Base-by-base conservation (phyloP, 768 basidiomycete species). In the Leccinum pellstonianum region DNA sequence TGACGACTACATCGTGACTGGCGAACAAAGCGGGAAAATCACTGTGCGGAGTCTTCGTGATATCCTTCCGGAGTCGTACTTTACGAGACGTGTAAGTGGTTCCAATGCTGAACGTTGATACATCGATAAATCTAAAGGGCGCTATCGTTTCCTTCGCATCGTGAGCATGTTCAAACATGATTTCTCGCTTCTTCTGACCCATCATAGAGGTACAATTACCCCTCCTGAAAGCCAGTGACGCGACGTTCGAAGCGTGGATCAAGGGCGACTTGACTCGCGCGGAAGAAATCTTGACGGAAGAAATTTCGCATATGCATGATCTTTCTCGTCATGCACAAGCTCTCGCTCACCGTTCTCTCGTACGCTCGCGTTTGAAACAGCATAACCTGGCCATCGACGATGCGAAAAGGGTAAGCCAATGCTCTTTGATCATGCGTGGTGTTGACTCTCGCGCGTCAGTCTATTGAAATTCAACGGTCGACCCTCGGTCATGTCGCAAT, bases 401-500 rank as follows among this genome's bases (percentile, higher is more conserved):
- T 29, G 62, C 58, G 0, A 60, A 41, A 38, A 15, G 15, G 55
- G 64, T 65, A 23, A 35, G 21, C 5, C 3, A 0, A 0, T 4
- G n/a, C 10, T 29, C 10, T 15, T 1, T 25, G 23, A 2, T 17
- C 29, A 0, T 4, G 11, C 21, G 1, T 17, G 3, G 10, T 23
- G 7, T 25, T 63, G 27, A 63, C 19, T 1, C 3, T 31, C 5
- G 0, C 1, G 15, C 1, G 0, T 17, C 52, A 63, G 65, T 67
- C 66, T 21, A 37, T 59, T n/a, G 4, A 61, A 10, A 12, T 46
- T n/a, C 56, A 49, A 9, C 35, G 10, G n/a, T 67, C 65, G 1
- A 48, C 47, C 2, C 49, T 66, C 3, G 62, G 56, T 33, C 29
- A 66, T 37, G 46, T 67, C 10, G 65, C 65, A 7, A 3, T n/a